Evolutionary conservation across 108 stramenopile genomes (phyloP), one percentile per base, ranked within the genome.

Genomic region (Pseudonitzschia multiseries): DNA sequence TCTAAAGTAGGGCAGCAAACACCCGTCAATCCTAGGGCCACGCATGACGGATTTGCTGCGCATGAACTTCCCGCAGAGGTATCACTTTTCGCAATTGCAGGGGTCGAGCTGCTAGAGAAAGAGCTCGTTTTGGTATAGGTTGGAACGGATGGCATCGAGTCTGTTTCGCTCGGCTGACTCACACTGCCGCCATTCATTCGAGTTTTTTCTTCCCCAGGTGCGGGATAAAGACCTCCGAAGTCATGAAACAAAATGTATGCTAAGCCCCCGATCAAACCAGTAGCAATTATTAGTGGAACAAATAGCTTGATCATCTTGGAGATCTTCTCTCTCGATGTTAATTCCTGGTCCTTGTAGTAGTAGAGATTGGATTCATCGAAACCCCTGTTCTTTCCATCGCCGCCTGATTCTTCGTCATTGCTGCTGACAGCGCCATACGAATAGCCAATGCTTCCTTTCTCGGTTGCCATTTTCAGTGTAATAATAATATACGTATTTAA

Each of bases 1-100:
- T 65, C 60, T 22, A 40, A 1, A 0, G 85, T 80, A 2, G 85
- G 85, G 71, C 85, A 86, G 32, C 85, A 86, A 12, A 60, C 41
- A 2, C 81, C 78, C 12, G 41, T 76, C 31, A 85, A 61, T 33
- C 76, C 76, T 15, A 53, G n/a, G 18, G 70, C 41, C 8, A 43
- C 15, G 68, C 84, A 85, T 46, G 69, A 42, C 20, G 57, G n/a
- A 71, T 83, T 32, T 9, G 59, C 77, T 15, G 17, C 27, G 59
- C 83, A 84, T 9, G 54, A 52, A 29, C 21, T 48, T 20, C 20
- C 36, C 12, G 56, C 8, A 53, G 64, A 50, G 20, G n/a, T n/a
- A n/a, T n/a, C n/a, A n/a, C n/a, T 42, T 26, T 53, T 44, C 28
- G 26, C 14, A 17, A 17, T 43, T 10, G 53, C 67, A 8, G 24